A percentile compares a stretch with the other conserved stretches of the same genome.
phyloP scores from a whole-genome alignment of 371 early-diverging fungal species.

The Mucor mucedo region DNA sequence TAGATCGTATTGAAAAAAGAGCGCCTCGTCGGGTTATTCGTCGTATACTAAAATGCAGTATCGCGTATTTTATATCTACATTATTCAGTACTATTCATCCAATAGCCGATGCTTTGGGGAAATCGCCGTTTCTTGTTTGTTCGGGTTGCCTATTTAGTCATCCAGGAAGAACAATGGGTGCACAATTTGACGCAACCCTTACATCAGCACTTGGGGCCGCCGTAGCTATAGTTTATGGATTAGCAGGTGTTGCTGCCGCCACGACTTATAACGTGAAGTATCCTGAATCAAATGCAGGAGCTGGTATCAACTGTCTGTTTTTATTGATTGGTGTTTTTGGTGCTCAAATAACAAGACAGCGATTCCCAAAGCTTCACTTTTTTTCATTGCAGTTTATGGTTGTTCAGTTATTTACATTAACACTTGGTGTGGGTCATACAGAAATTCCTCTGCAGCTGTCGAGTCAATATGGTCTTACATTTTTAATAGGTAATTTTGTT shows the following conservation, averaged over 20 bases:
- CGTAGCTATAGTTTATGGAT: conserved; percentile 38
- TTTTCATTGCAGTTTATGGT: conserved; percentile 36
- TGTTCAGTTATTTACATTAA: conserved; percentile 25
- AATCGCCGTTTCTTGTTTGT: conserved; percentile 45
- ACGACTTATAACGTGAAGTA: conserved; percentile 33
- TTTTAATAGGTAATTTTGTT: conserved; percentile 26
- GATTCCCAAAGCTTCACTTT: conserved; percentile 27
- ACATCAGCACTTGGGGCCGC: conserved; percentile 42
- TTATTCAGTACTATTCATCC: conserved; percentile 45
- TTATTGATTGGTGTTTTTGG: conserved; percentile 27
- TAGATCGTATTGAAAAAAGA: conserved; percentile 26
- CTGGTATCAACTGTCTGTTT: conserved; percentile 24
- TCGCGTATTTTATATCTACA: conserved; percentile 50
- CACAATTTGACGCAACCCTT: conserved; percentile 48
- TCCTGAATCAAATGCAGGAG: conserved; percentile 11
- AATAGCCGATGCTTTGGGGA: conserved; percentile 36
- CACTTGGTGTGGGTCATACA: conserved; percentile 6
- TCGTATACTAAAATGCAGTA: conserved; percentile 53
- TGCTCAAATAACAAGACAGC: conserved; percentile 27
- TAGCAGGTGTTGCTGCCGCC: conserved; percentile 38
- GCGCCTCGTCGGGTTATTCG: conserved; percentile 55
- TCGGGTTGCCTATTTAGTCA: conserved; percentile 49
- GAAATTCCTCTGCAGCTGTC: conserved; percentile 12
- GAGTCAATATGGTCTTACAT: conserved; percentile 22
- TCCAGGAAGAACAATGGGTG: conserved; percentile 51